Evolutionary conservation across 140 eudicot species (phyloP).

Genomic region (Cichorium intybus): DNA sequence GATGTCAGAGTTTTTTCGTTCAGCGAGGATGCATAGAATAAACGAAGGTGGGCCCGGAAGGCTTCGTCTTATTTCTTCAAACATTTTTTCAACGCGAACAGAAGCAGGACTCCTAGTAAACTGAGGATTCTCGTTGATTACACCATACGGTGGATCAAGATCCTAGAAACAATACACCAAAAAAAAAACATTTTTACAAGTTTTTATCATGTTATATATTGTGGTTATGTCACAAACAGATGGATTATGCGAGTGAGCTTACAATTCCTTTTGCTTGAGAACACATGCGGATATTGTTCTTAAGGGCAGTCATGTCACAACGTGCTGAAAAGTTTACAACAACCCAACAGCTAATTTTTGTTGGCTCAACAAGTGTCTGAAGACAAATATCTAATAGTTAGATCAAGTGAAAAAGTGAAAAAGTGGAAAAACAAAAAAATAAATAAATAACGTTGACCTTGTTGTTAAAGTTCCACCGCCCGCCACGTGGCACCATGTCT

Average conservation of each 20-base stretch:
- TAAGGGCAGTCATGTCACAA: constrained; percentile 30
- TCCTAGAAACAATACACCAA: background rate
- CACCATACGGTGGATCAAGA: constrained; percentile 32
- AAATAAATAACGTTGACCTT: constrained; percentile 29
- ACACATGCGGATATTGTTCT: constrained; percentile 33
- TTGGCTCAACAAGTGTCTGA: constrained; percentile 52
- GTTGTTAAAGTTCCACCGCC: constrained; percentile 56
- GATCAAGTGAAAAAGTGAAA: background rate
- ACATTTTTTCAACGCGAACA: constrained; percentile 68
- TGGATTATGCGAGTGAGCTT: background rate
- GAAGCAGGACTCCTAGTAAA: constrained; percentile 41
- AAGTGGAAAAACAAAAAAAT: background rate
- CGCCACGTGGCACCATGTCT: constrained; percentile 41
- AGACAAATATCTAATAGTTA: background rate
- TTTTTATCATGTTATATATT: background rate
- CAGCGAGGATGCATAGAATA: constrained; percentile 55
- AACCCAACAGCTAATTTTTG: constrained; percentile 41
- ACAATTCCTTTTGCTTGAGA: constrained; percentile 53
- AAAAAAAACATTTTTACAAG: background rate
- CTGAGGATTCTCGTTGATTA: constrained; percentile 50
- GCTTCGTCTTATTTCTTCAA: constrained; percentile 25
- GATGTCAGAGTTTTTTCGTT: constrained; percentile 40
- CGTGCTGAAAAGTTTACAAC: constrained; percentile 63
- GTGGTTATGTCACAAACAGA: background rate
- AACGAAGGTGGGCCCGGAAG: constrained; percentile 50